These are phyloP conservation scores for Fistulinella cinereoalba DNA, from an alignment of 1,284 basidiomycete species.

Conservation along the genomic window DNA sequence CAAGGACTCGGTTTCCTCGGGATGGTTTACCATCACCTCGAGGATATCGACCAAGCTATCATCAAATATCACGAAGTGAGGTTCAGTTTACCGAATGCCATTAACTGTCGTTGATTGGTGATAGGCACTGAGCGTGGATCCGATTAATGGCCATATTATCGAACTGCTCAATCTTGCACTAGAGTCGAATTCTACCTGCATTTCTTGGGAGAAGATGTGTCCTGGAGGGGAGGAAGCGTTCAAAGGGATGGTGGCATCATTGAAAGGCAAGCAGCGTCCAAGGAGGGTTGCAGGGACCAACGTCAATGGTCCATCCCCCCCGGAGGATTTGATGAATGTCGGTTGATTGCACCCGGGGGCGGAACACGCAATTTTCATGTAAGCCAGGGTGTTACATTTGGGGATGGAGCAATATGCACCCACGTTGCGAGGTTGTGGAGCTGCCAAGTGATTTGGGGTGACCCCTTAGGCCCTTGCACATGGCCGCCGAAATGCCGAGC, in stretches of 20 bases:
- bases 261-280: constrained; percentile 36
- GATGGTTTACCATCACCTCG: constrained; percentile 75
- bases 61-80: constrained; percentile 84
- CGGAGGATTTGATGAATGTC: constrained; percentile 33
- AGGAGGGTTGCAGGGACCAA: constrained; percentile 19
- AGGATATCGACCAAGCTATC: constrained; percentile 75
- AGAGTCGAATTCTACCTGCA: constrained; percentile 45
- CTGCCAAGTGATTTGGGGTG: constrained; percentile 31
- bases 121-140: constrained; percentile 79
- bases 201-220: constrained; percentile 31
- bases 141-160: constrained; percentile 83
- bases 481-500: constrained; percentile 35
- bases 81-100: background rate
- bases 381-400: constrained; percentile 11
- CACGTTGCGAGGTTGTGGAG: constrained; percentile 24
- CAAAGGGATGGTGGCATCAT: constrained; percentile 32
- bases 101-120: constrained; percentile 10
- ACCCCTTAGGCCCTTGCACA: constrained; percentile 14
- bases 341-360: constrained; percentile 18
- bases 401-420: constrained; percentile 24
- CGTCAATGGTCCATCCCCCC: constrained; percentile 15
- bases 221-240: constrained; percentile 38
- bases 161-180: constrained; percentile 85
- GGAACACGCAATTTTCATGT: constrained; percentile 30
- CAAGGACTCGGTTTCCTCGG: constrained; percentile 82